Evolutionary conservation across 306 rosid genomes (phyloP), one percentile per base, ranked within the genome.

Genomic region (Mimosa pudica): DNA sequence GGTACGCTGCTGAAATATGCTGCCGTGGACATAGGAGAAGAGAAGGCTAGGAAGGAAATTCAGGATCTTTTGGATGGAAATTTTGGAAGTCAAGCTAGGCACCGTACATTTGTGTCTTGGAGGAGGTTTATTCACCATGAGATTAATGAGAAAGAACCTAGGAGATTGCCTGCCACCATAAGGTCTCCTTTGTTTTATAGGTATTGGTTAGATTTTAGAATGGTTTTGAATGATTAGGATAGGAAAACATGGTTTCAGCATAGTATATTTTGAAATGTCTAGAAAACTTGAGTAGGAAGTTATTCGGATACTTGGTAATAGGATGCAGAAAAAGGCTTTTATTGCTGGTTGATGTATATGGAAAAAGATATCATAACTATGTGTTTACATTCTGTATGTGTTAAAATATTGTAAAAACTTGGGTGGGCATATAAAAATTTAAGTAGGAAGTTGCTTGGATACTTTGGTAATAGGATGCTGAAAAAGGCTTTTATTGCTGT

Each of bases 111-210:
- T 46, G 91, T 89, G 1, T 75, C 91, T 1, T 93, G 98, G 98
- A 86, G 97, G 30, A 81, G 91, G 52, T 90, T 91, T 72, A 85
- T 86, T 52, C 90, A 87, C 68, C 88, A 87, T 24, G 96, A 89
- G 12, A 70, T 44, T 13, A 77, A 85, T 48, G 70, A 79, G 0
- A 87, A 70, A 42, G 67, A 87, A n/a, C 78, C 94, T 0, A 80
- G 18, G 13, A 86, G 81, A 49, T 46, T 84, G 3, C 92, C 96
- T 5, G 81, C 81, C 4, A 61, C 85, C 5, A 77, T 88, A 9
- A 89, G 96, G 0, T 93, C 99, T 0, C 99, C 98, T 3, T 78
- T 81, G 51, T 91, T 96, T 38, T 93, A 93, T 82, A 88, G 98
- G 5, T 89, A 88, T 77, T 96, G 97, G 99, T 52, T 93, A 32